Base-by-base conservation (phyloP, 164 flowering plant species). In the Macadamia tetraphylla region DNA sequence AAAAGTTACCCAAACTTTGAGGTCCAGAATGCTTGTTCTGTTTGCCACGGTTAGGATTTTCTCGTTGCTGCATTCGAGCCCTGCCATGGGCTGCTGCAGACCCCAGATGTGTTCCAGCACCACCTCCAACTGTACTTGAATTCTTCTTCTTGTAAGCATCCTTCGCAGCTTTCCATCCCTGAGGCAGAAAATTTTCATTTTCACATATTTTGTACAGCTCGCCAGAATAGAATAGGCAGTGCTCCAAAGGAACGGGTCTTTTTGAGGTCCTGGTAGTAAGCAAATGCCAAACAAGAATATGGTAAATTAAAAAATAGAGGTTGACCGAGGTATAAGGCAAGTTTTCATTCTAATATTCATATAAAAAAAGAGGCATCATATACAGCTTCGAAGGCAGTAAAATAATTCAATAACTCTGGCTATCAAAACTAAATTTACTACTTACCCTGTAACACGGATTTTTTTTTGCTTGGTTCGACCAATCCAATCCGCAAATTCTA, bases 401-500 rank as follows among this genome's bases (percentile, higher is more conserved):
- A 35, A 35, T 35, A 35, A 35, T 35, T 35, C 3, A 35, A 35
- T 35, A 35, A 35, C 40, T 35, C 40, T 35, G 40, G 40, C 13
- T 11, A 43, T 43, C 48, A 43, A 46, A 35, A 46, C 13, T 46
- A 9, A 8, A 8, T 46, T 63, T 35, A n/a, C 44, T 49, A 71
- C 88, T 76, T 70, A 95, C 99, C 98, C 97, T 65, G 96, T 91
- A 62, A 95, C 90, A 62, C 86, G 89, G 40, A 95, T 95, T 79
- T 86, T 71, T 80, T 92, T 95, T 73, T 89, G 91, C 80, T 95
- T 95, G 65, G 99, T 95, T 70, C 98, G 87, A 35, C 98, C 97
- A 72, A 95, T 95, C 99, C 99, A 95, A 67, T 95, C 99, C 65
- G 98, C 98, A 85, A 95, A 95, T 68, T 95, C 99, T 63, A 81